Evolutionary conservation across 345 rosid species (phyloP), one percentile per base, ranked within the genome.

Genomic region (Pelargonium nanum): DNA sequence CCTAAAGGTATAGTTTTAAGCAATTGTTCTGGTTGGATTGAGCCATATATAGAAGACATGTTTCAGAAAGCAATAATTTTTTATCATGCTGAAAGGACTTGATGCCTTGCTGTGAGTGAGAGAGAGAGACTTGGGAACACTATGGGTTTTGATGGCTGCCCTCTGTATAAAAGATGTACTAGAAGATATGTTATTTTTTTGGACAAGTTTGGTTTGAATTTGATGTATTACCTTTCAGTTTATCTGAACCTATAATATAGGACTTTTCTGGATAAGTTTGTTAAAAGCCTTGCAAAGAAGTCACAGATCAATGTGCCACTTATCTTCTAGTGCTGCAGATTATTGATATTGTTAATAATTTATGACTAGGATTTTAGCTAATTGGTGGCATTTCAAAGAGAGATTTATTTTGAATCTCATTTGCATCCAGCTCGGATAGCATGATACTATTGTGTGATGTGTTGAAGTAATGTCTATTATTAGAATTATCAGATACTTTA

Each of bases 1-100:
- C 96, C 98, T 44, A 92, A 73, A 84, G 98, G 96, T 86, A 69
- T 67, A 32, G 17, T 57, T 69, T 58, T 53, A 23, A 30, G 34
- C 17, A 63, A 12, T 55, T 55, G 15, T 40, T 40, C 48, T 40
- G 13, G 17, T 40, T 6, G 48, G 48, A 40, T 6, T 40, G 48
- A 30, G 10, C 15, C 48, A 40, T 40, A 40, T 40, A 2, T 12
- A 40, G 48, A 40, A 40, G 48, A 40, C 15, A 40, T 40, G 48
- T 40, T 40, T 40, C 16, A 30, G 48, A 17, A 12, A 2, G 16
- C 0, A 40, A 40, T 40, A 8, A 6, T 40, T 40, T 40, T 40
- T 0, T 7, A 12, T n/a, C n/a, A n/a, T n/a, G n/a, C n/a, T n/a
- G n/a, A n/a, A n/a, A n/a, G n/a, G n/a, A n/a, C n/a, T n/a, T n/a